Conservation (phyloP, 2,329 filamentous ascomycete genomes). For the Pochonia chlamydosporia region DNA sequence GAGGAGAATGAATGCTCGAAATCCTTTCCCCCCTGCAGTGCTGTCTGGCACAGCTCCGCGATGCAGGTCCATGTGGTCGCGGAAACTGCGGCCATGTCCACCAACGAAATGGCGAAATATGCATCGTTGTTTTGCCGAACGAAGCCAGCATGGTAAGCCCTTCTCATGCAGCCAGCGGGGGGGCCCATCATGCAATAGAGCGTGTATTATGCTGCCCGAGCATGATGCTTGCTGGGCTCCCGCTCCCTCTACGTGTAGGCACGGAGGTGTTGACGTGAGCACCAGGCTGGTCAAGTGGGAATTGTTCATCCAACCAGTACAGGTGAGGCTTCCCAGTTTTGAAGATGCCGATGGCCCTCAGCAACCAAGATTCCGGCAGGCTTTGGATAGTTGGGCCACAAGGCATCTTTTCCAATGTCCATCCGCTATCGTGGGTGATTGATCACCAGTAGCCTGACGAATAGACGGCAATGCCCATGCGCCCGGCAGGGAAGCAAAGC, state of each 20-base stretch:
- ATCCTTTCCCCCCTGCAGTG: too few relatives aligned
- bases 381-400: not conserved
- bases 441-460: constrained; percentile 1
- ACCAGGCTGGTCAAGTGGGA: not conserved
- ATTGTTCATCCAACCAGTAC: not conserved
- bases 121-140: not conserved
- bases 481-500: not conserved
- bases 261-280: not conserved
- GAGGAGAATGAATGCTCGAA: not conserved
- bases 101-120: not conserved
- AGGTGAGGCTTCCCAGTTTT: not conserved
- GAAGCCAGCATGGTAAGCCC: too few relatives aligned
- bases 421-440: not conserved
- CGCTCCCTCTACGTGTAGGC: not conserved
- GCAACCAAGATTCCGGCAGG: not conserved
- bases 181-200: not conserved
- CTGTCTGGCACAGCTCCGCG: not conserved
- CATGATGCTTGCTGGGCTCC: not conserved
- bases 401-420: not conserved
- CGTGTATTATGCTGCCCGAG: not conserved
- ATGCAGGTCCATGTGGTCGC: constrained; percentile 7
- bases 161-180: constrained; percentile 2
- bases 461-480: not conserved
- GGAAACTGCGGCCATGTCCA: constrained; percentile 2
- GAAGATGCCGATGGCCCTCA: not conserved